Evolutionary conservation across 2,329 filamentous ascomycete genomes (phyloP).

Genomic region (Talaromyces sp.): DNA sequence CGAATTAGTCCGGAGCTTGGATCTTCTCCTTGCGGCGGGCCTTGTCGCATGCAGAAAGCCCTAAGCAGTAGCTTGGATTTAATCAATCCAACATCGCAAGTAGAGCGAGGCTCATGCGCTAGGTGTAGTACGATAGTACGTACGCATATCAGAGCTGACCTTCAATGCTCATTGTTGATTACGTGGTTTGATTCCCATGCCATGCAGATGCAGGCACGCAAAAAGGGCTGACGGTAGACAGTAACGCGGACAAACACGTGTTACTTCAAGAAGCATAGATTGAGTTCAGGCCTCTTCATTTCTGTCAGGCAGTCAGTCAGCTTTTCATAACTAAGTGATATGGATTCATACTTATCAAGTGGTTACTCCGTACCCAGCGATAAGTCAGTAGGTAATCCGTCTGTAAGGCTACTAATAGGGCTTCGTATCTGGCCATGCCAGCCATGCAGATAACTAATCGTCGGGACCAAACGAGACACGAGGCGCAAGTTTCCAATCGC

Average conservation of each 20-base stretch:
- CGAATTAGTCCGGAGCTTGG: constrained; percentile 2
- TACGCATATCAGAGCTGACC: not conserved
- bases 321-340: not conserved
- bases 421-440: not conserved
- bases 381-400: not conserved
- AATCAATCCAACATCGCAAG: not conserved
- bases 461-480: constrained; percentile 6
- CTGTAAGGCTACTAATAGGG: not conserved
- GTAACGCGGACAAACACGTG: not conserved
- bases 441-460: not conserved
- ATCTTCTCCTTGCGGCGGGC: not conserved
- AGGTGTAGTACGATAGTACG: not conserved
- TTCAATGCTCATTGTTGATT: not conserved
- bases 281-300: not conserved
- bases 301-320: constrained; percentile 1
- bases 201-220: constrained; percentile 10
- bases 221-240: not conserved
- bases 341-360: not conserved
- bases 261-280: not conserved
- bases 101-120: constrained; percentile 1
- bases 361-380: not conserved
- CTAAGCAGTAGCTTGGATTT: not conserved
- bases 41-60: constrained; percentile 4
- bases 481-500: constrained; percentile 7
- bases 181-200: constrained; percentile 6